Percentiles rank a stretch among this genome's conserved stretches.
These are phyloP conservation scores for Chamaecyparis obtusa DNA, from an alignment of 75 land plant species.

Conservation along the genomic window DNA sequence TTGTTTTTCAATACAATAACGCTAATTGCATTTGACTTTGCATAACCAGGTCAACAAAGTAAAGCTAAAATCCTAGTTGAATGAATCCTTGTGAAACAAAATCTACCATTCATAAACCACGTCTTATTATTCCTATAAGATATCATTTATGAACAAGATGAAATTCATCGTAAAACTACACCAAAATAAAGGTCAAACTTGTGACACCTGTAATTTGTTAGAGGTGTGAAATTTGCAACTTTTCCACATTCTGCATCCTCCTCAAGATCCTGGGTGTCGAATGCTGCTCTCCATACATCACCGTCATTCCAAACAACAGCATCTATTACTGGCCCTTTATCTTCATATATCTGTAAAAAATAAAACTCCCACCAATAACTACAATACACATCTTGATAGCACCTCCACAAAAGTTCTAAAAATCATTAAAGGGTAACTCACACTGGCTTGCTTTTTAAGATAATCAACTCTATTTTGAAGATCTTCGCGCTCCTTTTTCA, in stretches of 20 bases:
- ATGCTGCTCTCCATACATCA: slow-evolving; percentile 91
- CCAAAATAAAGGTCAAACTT: not conserved
- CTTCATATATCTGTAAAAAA: slow-evolving; percentile 79
- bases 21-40: not conserved
- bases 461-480: slow-evolving; percentile 82
- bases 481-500: slow-evolving; percentile 82
- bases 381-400: not conserved
- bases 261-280: slow-evolving; percentile 91
- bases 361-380: not conserved
- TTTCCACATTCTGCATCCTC: slow-evolving; percentile 70
- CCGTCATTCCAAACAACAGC: slow-evolving; percentile 99
- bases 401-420: not conserved
- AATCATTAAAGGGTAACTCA: slow-evolving; percentile 12
- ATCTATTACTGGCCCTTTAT: slow-evolving; percentile 96
- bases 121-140: not conserved
- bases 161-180: not conserved
- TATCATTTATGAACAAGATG: not conserved
- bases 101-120: not conserved
- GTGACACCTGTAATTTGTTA: slow-evolving; percentile 85
- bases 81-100: not conserved
- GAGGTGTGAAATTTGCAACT: slow-evolving; percentile 77
- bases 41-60: not conserved
- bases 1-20: not conserved
- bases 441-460: slow-evolving; percentile 75
- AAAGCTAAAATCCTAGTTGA: not conserved